Percentiles rank a stretch among this genome's conserved stretches.
Conservation (phyloP, 2,329 filamentous ascomycete species). For the Emergomyces pasteurianus region DNA sequence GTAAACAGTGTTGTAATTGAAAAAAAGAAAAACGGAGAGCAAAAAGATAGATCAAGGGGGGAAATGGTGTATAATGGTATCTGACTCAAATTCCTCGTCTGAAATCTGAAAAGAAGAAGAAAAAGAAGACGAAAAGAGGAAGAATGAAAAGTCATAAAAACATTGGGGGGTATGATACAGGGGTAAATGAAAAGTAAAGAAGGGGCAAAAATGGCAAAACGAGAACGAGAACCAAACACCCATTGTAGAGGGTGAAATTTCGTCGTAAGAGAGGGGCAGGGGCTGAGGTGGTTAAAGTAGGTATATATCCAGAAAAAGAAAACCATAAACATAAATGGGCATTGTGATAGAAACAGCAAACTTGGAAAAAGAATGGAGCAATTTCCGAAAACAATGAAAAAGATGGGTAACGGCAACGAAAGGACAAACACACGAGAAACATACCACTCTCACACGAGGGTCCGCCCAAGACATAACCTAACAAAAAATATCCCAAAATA, state of each 20-base stretch:
- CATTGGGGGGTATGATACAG: neutral
- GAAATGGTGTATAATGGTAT: neutral
- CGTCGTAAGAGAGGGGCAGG: neutral
- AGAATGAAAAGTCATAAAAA: neutral
- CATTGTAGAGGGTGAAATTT: neutral
- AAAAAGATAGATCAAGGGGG: neutral
- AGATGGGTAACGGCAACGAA: slow-evolving; percentile 4
- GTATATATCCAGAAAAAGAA: neutral
- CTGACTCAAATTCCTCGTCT: neutral
- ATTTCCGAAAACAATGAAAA: neutral
- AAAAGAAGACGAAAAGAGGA: neutral
- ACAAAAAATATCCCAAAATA: no score
- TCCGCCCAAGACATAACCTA: no score
- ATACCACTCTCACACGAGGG: no score
- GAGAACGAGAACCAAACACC: neutral
- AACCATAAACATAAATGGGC: neutral
- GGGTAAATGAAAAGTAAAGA: neutral
- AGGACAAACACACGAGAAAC: neutral
- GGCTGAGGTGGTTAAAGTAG: neutral
- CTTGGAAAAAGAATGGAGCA: neutral
- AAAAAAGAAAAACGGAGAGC: neutral
- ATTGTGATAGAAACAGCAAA: neutral
- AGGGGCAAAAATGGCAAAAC: neutral
- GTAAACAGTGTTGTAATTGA: no score
- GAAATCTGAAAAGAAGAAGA: neutral